These are phyloP conservation scores for Aspergillus texensis DNA, from an alignment of 2,329 filamentous ascomycete species.

Conservation along the genomic window DNA sequence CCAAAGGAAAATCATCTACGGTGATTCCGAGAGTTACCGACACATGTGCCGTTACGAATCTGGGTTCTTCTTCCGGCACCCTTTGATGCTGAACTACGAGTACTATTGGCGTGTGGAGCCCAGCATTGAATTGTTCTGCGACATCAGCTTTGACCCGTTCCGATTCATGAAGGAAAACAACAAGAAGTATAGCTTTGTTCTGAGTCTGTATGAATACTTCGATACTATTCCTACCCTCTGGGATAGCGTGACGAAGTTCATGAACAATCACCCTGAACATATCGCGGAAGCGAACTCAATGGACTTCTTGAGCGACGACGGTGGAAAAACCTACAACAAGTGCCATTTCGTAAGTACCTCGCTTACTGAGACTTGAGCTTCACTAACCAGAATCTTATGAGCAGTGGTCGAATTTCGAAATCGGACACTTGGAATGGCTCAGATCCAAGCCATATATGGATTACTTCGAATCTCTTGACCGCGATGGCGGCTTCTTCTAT, in stretches of 20 bases:
- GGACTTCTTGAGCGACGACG: slow-evolving; percentile 88
- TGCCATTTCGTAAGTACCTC: slow-evolving; percentile 82
- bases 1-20: slow-evolving; percentile 94
- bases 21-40: slow-evolving; percentile 92
- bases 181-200: slow-evolving; percentile 97
- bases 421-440: slow-evolving; percentile 92
- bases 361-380: not conserved
- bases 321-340: slow-evolving; percentile 89
- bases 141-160: slow-evolving; percentile 95
- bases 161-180: slow-evolving; percentile 92
- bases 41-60: slow-evolving; percentile 99
- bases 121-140: slow-evolving; percentile 93
- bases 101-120: slow-evolving; percentile 99
- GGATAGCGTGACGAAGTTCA: slow-evolving; percentile 95
- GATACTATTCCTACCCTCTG: slow-evolving; percentile 96
- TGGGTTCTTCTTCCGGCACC: slow-evolving; percentile 97
- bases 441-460: slow-evolving; percentile 86
- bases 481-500: slow-evolving; percentile 96
- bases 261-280: slow-evolving; percentile 85
- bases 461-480: slow-evolving; percentile 85
- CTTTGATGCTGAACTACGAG: slow-evolving; percentile 91
- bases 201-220: slow-evolving; percentile 94
- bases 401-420: slow-evolving; percentile 98
- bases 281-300: slow-evolving; percentile 82
- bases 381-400: slow-evolving; percentile 20